Conservation (phyloP, 2,329 filamentous ascomycete genomes). For the Diaporthe helianthi region DNA sequence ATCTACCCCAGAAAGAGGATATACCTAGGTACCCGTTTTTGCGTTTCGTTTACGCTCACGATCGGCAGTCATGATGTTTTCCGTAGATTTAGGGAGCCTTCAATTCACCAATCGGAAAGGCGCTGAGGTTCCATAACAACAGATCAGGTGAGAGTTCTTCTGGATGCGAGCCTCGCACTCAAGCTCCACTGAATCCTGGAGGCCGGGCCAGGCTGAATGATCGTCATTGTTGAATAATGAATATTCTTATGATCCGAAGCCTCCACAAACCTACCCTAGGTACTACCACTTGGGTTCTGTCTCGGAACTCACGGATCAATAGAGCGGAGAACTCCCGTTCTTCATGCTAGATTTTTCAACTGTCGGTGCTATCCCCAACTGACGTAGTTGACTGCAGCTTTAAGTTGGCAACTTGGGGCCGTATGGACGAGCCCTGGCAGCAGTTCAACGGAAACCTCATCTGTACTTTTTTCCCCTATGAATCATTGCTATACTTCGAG, state of each 20-base stretch:
- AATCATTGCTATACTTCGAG: not conserved
- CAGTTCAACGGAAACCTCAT: not conserved
- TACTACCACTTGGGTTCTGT: not conserved
- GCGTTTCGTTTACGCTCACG: not conserved
- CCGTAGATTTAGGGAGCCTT: not conserved
- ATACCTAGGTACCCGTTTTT: not conserved
- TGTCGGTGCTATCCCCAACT: not conserved
- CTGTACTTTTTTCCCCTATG: not conserved
- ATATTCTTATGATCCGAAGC: not conserved
- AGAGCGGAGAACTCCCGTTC: not conserved
- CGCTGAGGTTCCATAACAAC: not conserved
- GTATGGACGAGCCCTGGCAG: not conserved
- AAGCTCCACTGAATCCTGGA: not conserved
- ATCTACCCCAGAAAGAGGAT: not conserved
- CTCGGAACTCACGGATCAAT: not conserved
- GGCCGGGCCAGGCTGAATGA: not conserved
- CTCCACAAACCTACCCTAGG: no score
- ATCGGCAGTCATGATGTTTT: not conserved
- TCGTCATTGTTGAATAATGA: not conserved
- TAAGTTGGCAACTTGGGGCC: not conserved
- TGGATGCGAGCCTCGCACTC: not conserved
- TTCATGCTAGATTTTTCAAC: not conserved
- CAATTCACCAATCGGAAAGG: not conserved
- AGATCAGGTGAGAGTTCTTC: not conserved
- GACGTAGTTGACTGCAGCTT: not conserved